A percentile compares a stretch with the other conserved stretches of the same genome.
These are phyloP conservation scores for Tulasnella sp. DNA, from an alignment of 768 basidiomycete genomes.

Conservation along the genomic window DNA sequence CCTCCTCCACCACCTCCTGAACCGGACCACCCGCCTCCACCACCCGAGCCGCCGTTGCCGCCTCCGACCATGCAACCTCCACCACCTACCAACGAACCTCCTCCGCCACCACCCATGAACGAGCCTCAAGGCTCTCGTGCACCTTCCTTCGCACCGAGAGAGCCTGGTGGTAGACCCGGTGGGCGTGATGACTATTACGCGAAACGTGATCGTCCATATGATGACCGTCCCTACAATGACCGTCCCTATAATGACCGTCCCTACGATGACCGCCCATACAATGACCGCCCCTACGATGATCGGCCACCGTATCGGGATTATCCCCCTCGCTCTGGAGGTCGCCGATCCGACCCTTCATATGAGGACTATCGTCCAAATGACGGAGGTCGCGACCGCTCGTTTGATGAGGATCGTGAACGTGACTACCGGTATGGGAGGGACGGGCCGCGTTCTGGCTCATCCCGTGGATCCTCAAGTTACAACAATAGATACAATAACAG, in stretches of 20 bases:
- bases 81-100: slow-evolving; percentile 22
- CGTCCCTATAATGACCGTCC: not conserved
- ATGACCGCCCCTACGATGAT: not conserved
- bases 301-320: not conserved
- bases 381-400: not conserved
- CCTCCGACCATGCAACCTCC: slow-evolving; percentile 30
- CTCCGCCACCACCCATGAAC: not conserved
- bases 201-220: not conserved
- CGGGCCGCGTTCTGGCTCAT: not conserved
- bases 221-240: not conserved
- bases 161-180: not conserved
- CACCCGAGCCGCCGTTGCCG: slow-evolving; percentile 29
- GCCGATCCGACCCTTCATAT: not conserved
- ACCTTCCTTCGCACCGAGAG: not conserved
- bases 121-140: not conserved
- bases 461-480: not conserved
- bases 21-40: slow-evolving; percentile 14
- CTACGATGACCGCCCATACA: not conserved
- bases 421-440: not conserved
- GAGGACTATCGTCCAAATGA: not conserved
- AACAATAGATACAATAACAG: not conserved
- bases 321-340: not conserved
- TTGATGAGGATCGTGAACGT: not conserved
- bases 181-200: not conserved
- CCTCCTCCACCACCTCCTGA: slow-evolving; percentile 30